These are phyloP conservation scores for Phoenix roebelenii DNA, from an alignment of 176 grass and related monocot species.

Conservation along the genomic window DNA sequence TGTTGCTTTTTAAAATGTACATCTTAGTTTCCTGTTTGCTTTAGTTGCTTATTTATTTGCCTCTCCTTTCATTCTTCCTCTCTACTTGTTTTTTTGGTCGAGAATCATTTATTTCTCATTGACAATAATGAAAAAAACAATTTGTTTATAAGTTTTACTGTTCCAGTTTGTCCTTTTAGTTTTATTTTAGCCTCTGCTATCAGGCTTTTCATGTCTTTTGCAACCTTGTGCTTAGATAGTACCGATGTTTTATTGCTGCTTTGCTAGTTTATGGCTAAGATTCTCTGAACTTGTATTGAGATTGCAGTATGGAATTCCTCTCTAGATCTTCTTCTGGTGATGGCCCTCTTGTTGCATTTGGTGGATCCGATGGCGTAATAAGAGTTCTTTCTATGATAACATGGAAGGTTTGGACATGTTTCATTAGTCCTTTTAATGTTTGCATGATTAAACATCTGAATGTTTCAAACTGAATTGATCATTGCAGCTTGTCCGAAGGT, in stretches of 20 bases:
- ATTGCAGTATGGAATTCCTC: constrained; percentile 89
- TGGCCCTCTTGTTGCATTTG: constrained; percentile 94
- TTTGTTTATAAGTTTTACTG: too few species aligned
- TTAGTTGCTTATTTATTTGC: too few species aligned
- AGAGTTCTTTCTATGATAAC: constrained; percentile 99
- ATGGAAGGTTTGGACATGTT: constrained; percentile 73
- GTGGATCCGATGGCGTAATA: constrained; percentile 86
- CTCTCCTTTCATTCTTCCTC: too few species aligned
- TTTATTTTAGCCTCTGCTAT: too few species aligned
- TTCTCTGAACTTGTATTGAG: neutral
- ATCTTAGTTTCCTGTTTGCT: too few species aligned
- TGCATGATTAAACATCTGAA: constrained; percentile 19
- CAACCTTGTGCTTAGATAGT: too few species aligned
- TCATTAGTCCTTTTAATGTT: constrained; percentile 9
- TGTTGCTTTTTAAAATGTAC: too few species aligned
- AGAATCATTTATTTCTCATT: too few species aligned
- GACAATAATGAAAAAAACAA: too few species aligned
- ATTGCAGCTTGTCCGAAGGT: constrained; percentile 85
- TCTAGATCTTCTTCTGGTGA: constrained; percentile 69
- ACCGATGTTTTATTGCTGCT: neutral
- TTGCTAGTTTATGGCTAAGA: neutral
- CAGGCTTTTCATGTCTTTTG: too few species aligned
- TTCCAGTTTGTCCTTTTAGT: too few species aligned
- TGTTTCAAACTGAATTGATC: constrained; percentile 10
- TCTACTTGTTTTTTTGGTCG: too few species aligned